Base-by-base conservation (phyloP, 2,329 filamentous ascomycete species). In the Nigrograna mackinnonii region DNA sequence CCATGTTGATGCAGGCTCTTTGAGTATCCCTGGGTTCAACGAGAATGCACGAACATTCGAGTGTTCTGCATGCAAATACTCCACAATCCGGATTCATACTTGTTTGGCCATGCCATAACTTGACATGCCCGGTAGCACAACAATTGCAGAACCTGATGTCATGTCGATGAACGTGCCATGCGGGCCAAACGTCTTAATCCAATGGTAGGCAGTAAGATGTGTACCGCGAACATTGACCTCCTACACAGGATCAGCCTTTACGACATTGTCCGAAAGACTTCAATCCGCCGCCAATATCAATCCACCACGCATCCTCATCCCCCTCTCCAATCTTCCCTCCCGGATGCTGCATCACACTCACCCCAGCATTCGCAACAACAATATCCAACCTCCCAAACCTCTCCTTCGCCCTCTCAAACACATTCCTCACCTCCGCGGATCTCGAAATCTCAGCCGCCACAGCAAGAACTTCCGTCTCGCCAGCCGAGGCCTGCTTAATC, bases 151-250 rank as follows among this genome's bases (percentile, higher is more conserved):
- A 12, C 59, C 38, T 19, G 34, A 53, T 22, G 54, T 51, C 9
- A 60, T 38, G 35, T 58, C 60, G 38, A 61, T 52, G 21, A 62
- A 47, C 4, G 57, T 62, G 13, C 58, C 57, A 12, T 50, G 47
- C 12, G 55, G 50, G 4, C 38, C 41, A 16, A 41, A 50, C n/a
- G 41, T 28, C n/a, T 53, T 49, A 43, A 56, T 46, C 38, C 58
- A 58, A 28, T 50, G 37, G 26, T 59, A 47, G 24, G 43, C 41
- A 21, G 54, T 46, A 22, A 52, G 55, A 44, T 53, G 59, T n/a
- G 47, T 41, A 3, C 55, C 59, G 21, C 49, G 53, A 12, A 61
- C 44, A 38, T 60, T 55, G n/a, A n/a, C n/a, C n/a, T n/a, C n/a
- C n/a, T n/a, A n/a, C n/a, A n/a, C n/a, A n/a, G n/a, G n/a, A n/a